phyloP scores from a whole-genome alignment of 257 asterid genomes.

The Perilla frutescens region DNA sequence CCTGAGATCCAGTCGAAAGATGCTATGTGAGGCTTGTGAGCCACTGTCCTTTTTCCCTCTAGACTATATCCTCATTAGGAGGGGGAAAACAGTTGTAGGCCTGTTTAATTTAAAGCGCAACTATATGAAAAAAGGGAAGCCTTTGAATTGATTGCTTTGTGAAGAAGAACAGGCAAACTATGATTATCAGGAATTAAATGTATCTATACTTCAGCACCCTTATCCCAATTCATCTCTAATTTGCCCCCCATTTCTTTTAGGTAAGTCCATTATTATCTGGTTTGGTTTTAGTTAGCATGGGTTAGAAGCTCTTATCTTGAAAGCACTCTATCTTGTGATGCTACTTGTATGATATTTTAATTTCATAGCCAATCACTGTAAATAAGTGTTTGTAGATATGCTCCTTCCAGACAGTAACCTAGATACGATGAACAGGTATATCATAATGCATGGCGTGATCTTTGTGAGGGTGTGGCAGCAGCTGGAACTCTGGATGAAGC shows the following conservation, averaged over 20 bases:
- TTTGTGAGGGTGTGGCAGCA: slow-evolving; percentile 83
- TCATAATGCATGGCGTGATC: slow-evolving; percentile 98
- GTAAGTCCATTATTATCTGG: not conserved
- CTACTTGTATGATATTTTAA: slow-evolving; percentile 12
- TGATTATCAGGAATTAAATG: not conserved
- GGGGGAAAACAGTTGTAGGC: not conserved
- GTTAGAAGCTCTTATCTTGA: not conserved
- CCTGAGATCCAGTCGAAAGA: not conserved
- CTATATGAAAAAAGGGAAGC: not conserved
- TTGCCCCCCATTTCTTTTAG: not conserved
- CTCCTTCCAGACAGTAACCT: slow-evolving; percentile 29
- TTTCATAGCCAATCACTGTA: not conserved
- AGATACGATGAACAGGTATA: slow-evolving; percentile 63
- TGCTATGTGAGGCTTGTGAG: not conserved
- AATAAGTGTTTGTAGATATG: slow-evolving; percentile 23
- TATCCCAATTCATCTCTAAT: not conserved
- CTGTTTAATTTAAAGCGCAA: not conserved
- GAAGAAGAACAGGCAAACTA: not conserved
- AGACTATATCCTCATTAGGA: slow-evolving; percentile 1
- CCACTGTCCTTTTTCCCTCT: not conserved
- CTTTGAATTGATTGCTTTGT: not conserved
- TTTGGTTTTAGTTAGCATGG: slow-evolving; percentile 26
- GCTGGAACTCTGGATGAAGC: slow-evolving; percentile 95
- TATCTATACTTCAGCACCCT: not conserved
- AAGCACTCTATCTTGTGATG: not conserved